phyloP scores from a whole-genome alignment of 805 yeast genomes.

The Sungouiozyma ichnusensis region DNA sequence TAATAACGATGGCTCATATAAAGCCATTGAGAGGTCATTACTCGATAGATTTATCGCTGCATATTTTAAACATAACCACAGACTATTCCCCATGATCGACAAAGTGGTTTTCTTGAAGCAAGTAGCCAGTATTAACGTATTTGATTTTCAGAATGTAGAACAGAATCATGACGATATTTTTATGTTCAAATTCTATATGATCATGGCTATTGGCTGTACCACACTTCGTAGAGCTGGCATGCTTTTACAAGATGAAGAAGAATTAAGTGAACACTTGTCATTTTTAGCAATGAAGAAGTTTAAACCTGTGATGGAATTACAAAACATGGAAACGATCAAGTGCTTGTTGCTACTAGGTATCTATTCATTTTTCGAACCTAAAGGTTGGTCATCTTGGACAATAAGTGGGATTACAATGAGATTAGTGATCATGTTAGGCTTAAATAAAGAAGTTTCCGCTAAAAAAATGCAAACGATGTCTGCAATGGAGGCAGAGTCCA shows the following conservation, averaged over 20 bases:
- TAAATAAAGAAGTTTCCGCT: constrained; percentile 32
- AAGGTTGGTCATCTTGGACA: constrained; percentile 43
- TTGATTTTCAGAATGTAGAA: constrained; percentile 21
- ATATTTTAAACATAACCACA: constrained; percentile 36
- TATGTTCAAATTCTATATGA: constrained; percentile 40
- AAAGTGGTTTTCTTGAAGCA: constrained; percentile 29
- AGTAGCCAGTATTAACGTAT: constrained; percentile 24
- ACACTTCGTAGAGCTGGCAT: constrained; percentile 35
- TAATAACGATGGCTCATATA: constrained; percentile 18
- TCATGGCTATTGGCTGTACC: constrained; percentile 46
- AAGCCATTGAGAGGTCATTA: constrained; percentile 25
- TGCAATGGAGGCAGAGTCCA: constrained; percentile 32
- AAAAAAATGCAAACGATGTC: constrained; percentile 24
- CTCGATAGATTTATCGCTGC: constrained; percentile 33
- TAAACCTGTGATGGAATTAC: constrained; percentile 30
- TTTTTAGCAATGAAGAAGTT: constrained; percentile 34
- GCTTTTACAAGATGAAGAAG: constrained; percentile 28
- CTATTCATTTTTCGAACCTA: constrained; percentile 41
- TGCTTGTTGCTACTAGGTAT: constrained; percentile 37
- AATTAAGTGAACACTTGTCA: constrained; percentile 33
- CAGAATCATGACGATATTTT: constrained; percentile 17
- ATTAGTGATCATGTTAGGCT: constrained; percentile 35
- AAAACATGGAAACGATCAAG: constrained; percentile 33
- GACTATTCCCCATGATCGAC: constrained; percentile 36
- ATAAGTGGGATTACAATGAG: constrained; percentile 39